Conservation (phyloP, 805 yeast genomes). For the Saccharomycopsis schoenii region DNA sequence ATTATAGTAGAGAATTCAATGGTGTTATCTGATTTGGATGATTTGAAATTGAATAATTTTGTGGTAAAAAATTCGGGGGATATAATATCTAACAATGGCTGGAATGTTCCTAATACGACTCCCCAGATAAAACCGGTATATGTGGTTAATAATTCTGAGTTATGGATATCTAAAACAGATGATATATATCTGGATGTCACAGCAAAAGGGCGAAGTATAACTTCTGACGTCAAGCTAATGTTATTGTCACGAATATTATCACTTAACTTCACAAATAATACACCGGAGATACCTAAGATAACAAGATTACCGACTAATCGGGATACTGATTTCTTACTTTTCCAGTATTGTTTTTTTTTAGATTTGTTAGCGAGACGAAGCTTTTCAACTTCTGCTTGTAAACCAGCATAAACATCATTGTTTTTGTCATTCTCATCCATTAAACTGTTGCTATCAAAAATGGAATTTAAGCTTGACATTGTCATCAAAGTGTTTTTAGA, state of each 20-base stretch:
- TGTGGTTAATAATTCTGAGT: background rate
- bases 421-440: constrained; percentile 10
- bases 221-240: constrained; percentile 6
- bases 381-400: constrained; percentile 10
- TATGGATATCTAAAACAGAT: background rate
- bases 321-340: background rate
- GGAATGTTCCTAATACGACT: constrained; percentile 11
- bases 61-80: constrained; percentile 7
- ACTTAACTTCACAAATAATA: constrained; percentile 10
- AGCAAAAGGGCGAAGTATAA: constrained; percentile 8
- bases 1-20: constrained; percentile 18
- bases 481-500: constrained; percentile 1
- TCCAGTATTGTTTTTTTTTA: background rate
- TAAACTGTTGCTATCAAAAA: constrained; percentile 12
- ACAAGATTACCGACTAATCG: constrained; percentile 1
- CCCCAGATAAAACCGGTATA: constrained; percentile 11
- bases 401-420: constrained; percentile 10
- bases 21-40: background rate
- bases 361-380: background rate
- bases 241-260: constrained; percentile 13
- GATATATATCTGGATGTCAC: background rate
- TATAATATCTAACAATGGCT: constrained; percentile 12
- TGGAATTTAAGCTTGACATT: constrained; percentile 11
- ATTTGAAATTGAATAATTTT: constrained; percentile 7
- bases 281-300: constrained; percentile 12